These are phyloP conservation scores for Didymellaceae sp. DNA, from an alignment of 2,329 filamentous ascomycete genomes.

Conservation along the genomic window DNA sequence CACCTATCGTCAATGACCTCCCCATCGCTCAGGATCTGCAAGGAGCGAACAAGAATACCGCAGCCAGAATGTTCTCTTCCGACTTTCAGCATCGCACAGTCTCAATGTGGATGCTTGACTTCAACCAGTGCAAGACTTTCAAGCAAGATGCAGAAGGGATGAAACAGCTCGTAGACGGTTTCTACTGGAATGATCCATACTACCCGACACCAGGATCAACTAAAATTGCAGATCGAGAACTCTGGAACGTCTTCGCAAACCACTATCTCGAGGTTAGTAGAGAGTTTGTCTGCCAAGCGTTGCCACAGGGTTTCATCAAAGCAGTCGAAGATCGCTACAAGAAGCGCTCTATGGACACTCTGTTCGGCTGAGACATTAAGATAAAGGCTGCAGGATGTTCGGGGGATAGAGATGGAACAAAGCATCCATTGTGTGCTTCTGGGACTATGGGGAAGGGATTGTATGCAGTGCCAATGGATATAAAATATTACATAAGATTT, in stretches of 20 bases:
- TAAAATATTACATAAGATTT: constrained; percentile 14
- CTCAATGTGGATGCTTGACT: not conserved
- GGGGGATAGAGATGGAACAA: too few relatives aligned
- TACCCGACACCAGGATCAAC: constrained; percentile 6
- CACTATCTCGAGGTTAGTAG: not conserved
- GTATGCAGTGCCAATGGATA: too few relatives aligned
- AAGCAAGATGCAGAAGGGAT: constrained; percentile 1
- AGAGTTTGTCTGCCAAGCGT: not conserved
- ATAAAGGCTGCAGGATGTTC: too few relatives aligned
- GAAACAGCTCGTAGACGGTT: constrained; percentile 6
- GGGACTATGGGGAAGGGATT: too few relatives aligned
- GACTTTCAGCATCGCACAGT: not conserved
- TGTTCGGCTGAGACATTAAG: not conserved
- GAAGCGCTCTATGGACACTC: not conserved
- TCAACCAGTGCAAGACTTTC: constrained; percentile 27
- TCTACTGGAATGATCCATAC: constrained; percentile 16
- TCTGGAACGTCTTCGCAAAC: not conserved
- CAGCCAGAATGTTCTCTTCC: not conserved
- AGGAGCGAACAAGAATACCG: not conserved
- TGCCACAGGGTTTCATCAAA: not conserved
- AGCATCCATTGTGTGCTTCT: too few relatives aligned
- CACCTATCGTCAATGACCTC: constrained; percentile 28
- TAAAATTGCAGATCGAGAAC: not conserved
- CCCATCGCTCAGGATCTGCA: not conserved
- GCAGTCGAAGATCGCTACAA: not conserved